These are phyloP conservation scores for Canariomyces notabilis DNA, from an alignment of 2,329 filamentous ascomycete genomes.

Conservation along the genomic window DNA sequence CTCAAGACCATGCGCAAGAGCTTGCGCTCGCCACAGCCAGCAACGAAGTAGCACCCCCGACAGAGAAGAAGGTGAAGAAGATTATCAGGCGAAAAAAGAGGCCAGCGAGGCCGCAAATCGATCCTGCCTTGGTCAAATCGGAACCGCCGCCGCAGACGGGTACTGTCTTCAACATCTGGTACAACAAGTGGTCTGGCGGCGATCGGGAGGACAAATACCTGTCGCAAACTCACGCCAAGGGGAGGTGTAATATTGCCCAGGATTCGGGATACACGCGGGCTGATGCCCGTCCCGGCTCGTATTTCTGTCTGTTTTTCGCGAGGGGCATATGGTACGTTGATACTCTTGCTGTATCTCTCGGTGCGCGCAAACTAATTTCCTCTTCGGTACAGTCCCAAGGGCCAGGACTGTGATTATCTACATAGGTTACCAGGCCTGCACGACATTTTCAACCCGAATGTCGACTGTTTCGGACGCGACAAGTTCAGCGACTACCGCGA, in stretches of 20 bases:
- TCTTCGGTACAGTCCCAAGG: slow-evolving; percentile 56
- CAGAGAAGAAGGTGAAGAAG: slow-evolving; percentile 71
- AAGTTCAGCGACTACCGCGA: slow-evolving; percentile 91
- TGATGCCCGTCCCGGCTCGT: slow-evolving; percentile 71
- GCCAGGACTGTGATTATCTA: slow-evolving; percentile 89
- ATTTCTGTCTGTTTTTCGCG: slow-evolving; percentile 90
- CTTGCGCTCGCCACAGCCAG: slow-evolving; percentile 35
- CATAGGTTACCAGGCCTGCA: slow-evolving; percentile 82
- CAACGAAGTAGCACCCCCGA: slow-evolving; percentile 43
- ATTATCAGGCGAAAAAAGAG: slow-evolving; percentile 87
- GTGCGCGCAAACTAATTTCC: slow-evolving; percentile 29
- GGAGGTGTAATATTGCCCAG: slow-evolving; percentile 78
- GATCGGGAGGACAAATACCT: slow-evolving; percentile 90
- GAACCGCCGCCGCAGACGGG: slow-evolving; percentile 89
- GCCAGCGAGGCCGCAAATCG: slow-evolving; percentile 85
- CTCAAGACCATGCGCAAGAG: slow-evolving; percentile 25
- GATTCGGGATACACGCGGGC: slow-evolving; percentile 77
- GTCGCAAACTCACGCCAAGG: slow-evolving; percentile 74
- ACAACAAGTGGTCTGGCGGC: slow-evolving; percentile 96
- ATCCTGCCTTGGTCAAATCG: slow-evolving; percentile 73
- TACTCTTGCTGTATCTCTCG: slow-evolving; percentile 41
- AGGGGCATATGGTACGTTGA: slow-evolving; percentile 58
- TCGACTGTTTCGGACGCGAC: slow-evolving; percentile 92
- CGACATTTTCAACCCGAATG: slow-evolving; percentile 87
- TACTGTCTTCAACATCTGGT: slow-evolving; percentile 97